Percentiles rank a stretch among this genome's conserved stretches.
Evolutionary conservation across 2,329 filamentous ascomycete species (phyloP).

Genomic region (Drechmeria coniospora): DNA sequence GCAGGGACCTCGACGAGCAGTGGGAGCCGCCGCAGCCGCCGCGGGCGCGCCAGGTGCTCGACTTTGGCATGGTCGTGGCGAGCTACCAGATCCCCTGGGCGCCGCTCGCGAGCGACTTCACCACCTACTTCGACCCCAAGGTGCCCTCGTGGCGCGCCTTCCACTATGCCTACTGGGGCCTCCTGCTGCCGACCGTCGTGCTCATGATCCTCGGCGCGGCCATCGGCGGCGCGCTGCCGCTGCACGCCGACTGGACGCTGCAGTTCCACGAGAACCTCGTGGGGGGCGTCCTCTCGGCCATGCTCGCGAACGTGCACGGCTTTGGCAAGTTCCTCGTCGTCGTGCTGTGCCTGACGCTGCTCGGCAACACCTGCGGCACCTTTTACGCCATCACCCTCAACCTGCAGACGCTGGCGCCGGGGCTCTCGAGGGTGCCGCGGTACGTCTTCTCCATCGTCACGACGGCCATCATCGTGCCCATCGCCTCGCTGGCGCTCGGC

Average conservation of each 20-base stretch:
- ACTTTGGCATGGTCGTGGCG: conserved; percentile 45
- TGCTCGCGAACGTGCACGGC: conserved; percentile 39
- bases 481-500: conserved; percentile 37
- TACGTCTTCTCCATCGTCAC: conserved; percentile 41
- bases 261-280: conserved; percentile 37
- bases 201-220: conserved; percentile 50
- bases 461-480: conserved; percentile 43
- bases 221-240: conserved; percentile 44
- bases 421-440: conserved; percentile 38
- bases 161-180: conserved; percentile 39
- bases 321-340: conserved; percentile 49
- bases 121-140: conserved; percentile 43
- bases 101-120: conserved; percentile 42
- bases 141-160: conserved; percentile 35
- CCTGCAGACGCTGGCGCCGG: conserved; percentile 46
- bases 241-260: conserved; percentile 35
- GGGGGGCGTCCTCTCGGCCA: conserved; percentile 43
- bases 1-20: conserved; percentile 32
- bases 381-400: conserved; percentile 49
- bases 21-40: conserved; percentile 21
- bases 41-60: conserved; percentile 31
- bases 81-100: conserved; percentile 50
- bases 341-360: conserved; percentile 37
- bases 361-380: conserved; percentile 44
- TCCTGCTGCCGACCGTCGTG: conserved; percentile 36